Percentiles rank a stretch among this genome's conserved stretches.
Evolutionary conservation across 73 alveolate genomes (phyloP).

Genomic region (Paramecium primaurelia): DNA sequence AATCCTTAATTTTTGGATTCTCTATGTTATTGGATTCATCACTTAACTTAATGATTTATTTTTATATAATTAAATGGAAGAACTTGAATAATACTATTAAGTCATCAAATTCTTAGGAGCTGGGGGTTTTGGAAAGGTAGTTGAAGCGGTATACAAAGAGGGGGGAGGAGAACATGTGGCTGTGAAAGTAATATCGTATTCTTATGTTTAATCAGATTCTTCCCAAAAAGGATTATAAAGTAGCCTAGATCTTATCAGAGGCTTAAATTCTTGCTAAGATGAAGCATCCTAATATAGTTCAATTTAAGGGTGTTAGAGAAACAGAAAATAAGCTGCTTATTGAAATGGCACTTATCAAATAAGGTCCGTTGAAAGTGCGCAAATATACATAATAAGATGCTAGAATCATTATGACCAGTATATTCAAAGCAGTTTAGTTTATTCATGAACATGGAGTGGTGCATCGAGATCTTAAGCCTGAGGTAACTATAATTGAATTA

Average conservation of each 20-base stretch:
- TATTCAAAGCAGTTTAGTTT: conserved; percentile 21
- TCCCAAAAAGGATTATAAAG: conserved; percentile 30
- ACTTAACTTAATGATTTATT: conserved; percentile 80
- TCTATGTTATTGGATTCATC: conserved; percentile 81
- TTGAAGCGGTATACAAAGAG: conserved; percentile 6
- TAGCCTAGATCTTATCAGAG: conserved; percentile 16
- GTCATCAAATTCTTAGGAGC: conserved; percentile 19
- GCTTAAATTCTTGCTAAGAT: conserved; percentile 29
- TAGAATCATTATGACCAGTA: conserved; percentile 26
- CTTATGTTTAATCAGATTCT: conserved; percentile 18
- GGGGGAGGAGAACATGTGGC: conserved; percentile 13
- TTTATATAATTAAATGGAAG: not conserved
- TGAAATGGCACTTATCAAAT: not conserved
- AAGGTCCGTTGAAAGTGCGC: conserved; percentile 2
- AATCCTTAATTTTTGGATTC: conserved; percentile 76
- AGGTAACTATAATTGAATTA: conserved; percentile 1
- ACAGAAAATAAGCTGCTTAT: conserved; percentile 60
- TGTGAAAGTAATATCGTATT: not conserved
- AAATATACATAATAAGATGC: not conserved
- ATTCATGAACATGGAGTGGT: conserved; percentile 50
- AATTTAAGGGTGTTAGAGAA: conserved; percentile 56
- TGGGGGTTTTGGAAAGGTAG: conserved; percentile 61
- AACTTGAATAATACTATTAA: not conserved
- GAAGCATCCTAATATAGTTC: conserved; percentile 61
- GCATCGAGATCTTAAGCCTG: conserved; percentile 46